Evolutionary conservation across 495 filamentous ascomycete species (phyloP).

Genomic region (Xylaria curta): DNA sequence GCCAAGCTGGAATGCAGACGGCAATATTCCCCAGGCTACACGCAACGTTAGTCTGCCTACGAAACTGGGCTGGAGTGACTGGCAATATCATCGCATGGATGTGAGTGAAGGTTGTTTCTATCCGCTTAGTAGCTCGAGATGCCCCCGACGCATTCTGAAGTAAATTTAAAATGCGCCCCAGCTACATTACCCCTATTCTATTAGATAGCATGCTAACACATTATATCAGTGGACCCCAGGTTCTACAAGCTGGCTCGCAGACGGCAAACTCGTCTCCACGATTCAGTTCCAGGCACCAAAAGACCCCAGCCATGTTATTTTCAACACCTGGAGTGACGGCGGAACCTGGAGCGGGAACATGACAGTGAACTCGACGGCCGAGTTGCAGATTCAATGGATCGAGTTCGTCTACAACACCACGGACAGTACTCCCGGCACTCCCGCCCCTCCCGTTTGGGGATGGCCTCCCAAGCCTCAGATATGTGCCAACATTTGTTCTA

Average conservation of each 20-base stretch:
- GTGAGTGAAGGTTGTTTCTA: background rate
- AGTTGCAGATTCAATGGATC: slow-evolving; percentile 75
- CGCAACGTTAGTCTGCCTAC: slow-evolving; percentile 51
- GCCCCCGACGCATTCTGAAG: background rate
- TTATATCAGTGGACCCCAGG: slow-evolving; percentile 58
- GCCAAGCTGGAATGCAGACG: slow-evolving; percentile 56
- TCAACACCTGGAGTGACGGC: slow-evolving; percentile 81
- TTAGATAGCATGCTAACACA: background rate
- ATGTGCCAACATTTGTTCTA: slow-evolving; percentile 54
- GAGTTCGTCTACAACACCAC: slow-evolving; percentile 72
- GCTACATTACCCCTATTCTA: background rate
- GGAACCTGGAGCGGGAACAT: slow-evolving; percentile 77
- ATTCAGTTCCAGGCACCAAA: slow-evolving; percentile 68
- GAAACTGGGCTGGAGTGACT: slow-evolving; percentile 62
- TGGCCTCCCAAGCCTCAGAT: slow-evolving; percentile 29
- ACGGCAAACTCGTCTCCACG: slow-evolving; percentile 59
- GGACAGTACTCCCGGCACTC: slow-evolving; percentile 22
- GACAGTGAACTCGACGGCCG: slow-evolving; percentile 61
- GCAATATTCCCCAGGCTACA: slow-evolving; percentile 54
- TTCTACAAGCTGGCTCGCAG: slow-evolving; percentile 64
- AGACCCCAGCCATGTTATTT: slow-evolving; percentile 61
- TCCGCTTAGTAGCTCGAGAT: background rate
- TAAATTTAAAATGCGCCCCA: background rate
- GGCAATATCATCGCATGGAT: slow-evolving; percentile 74
- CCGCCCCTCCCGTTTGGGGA: slow-evolving; percentile 1